phyloP scores from a whole-genome alignment of 139 green algal genomes.

The Chlamydomonas sp. region DNA sequence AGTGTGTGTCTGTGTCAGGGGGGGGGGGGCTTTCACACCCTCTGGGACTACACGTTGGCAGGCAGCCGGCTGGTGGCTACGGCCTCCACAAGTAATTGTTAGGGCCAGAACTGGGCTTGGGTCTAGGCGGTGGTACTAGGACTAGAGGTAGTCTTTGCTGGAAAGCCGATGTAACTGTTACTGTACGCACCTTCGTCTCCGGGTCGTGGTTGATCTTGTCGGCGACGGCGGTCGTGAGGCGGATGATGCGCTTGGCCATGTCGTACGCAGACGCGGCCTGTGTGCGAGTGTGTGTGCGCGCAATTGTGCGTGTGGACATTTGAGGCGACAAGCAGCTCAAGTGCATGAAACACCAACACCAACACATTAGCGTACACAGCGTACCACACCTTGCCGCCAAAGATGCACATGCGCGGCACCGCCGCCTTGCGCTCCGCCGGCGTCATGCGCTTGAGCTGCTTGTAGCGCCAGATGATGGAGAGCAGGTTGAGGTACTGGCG shows the following conservation, averaged over 20 bases:
- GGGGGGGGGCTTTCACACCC: not conserved
- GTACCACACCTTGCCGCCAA: slow-evolving; percentile 99
- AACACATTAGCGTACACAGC: slow-evolving; percentile 70
- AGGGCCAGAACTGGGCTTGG: too few species aligned
- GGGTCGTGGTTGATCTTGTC: slow-evolving; percentile 85
- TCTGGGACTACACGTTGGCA: too few species aligned
- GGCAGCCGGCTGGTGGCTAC: too few species aligned
- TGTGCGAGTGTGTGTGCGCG: too few species aligned
- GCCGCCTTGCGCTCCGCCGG: slow-evolving; percentile 67
- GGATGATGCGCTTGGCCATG: slow-evolving; percentile 98
- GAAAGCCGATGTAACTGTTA: too few species aligned
- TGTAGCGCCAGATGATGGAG: slow-evolving; percentile 80
- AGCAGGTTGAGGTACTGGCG: slow-evolving; percentile 92
- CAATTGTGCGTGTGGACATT: too few species aligned
- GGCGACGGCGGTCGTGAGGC: slow-evolving; percentile 82
- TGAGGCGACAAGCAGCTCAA: too few species aligned
- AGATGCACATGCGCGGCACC: slow-evolving; percentile 68
- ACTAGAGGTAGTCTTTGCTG: too few species aligned
- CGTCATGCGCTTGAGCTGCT: slow-evolving; percentile 85
- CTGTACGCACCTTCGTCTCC: slow-evolving; percentile 44
- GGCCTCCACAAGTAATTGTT: too few species aligned
- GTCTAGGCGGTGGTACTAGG: too few species aligned
- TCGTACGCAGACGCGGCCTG: slow-evolving; percentile 93
- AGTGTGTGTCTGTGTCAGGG: not conserved
- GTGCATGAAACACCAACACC: too few species aligned